These are phyloP conservation scores for Carex myosuroides DNA, from an alignment of 176 grass and related monocot genomes.

Conservation along the genomic window DNA sequence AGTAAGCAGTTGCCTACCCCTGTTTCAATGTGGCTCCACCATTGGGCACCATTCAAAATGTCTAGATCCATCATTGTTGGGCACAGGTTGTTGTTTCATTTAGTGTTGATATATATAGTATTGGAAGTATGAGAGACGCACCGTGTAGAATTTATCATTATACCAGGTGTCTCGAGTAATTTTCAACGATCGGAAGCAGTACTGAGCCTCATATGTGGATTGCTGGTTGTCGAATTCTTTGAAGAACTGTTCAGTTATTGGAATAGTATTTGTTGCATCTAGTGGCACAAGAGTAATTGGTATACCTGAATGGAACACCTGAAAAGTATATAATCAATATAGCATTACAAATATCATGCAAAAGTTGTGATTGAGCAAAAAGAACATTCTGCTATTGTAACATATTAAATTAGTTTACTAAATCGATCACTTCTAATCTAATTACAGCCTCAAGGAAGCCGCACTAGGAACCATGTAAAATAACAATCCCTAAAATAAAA, in stretches of 20 bases:
- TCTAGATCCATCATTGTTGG: neutral
- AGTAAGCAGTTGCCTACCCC: too few species aligned
- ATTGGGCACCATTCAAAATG: neutral
- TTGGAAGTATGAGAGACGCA: constrained; percentile 15
- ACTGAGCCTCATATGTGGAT: constrained; percentile 67
- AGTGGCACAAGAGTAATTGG: constrained; percentile 81
- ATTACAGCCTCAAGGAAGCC: neutral
- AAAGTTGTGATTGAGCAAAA: neutral
- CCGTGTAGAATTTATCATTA: constrained; percentile 55
- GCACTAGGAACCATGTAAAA: neutral
- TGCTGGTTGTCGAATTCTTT: constrained; percentile 42
- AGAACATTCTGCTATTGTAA: neutral
- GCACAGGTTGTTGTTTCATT: neutral
- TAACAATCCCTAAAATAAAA: neutral
- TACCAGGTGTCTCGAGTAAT: constrained; percentile 72
- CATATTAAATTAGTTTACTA: neutral
- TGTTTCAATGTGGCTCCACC: too few species aligned
- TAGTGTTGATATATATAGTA: neutral
- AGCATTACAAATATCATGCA: constrained; percentile 45
- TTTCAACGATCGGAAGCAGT: constrained; percentile 70
- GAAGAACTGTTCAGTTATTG: constrained; percentile 65
- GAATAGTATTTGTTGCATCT: constrained; percentile 90
- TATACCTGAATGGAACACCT: constrained; percentile 84
- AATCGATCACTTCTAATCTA: neutral
- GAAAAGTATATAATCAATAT: constrained; percentile 9